Base-by-base conservation (phyloP, 805 yeast genomes). In the Cyberlindnera sargentensis region DNA sequence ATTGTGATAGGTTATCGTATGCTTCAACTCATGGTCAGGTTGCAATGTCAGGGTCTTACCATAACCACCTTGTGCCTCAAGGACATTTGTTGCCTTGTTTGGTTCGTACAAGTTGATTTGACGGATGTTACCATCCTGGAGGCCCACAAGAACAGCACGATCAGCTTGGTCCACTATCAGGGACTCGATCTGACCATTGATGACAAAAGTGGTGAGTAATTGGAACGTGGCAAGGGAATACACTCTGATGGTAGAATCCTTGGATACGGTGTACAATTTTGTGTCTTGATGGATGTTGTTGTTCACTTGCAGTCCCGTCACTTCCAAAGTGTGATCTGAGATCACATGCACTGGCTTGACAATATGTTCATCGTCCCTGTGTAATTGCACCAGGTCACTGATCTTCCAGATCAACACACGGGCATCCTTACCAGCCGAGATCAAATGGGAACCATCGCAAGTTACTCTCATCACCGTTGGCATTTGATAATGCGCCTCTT, bases 401-500 rank as follows among this genome's bases (percentile, higher is more conserved):
- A 82, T 65, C 48, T 74, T 76, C 95, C 95, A 90, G 4, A 84
- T 74, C 26, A 82, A 70, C 11, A 84, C 73, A 48, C 96, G 71
- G 1, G 95, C 79, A 66, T 91, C 99, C 35, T 71, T 72, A 51
- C 95, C 87, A n/a, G 83, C 86, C 4, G 90, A 75, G 6, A 84
- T 72, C 36, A 91, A 58, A 44, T 76, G 81, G 24, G 80, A 74
- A 2, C 82, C 83, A 56, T 88, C 84, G 9, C 64, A 49, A 1
- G 84, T 66, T 53, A 84, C 78, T 49, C 70, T 71, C 31, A 91
- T 60, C 30, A 70, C 71, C 0, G 82, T 72, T 6, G 88, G 73
- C 6, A 73, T 69, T 63, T 91, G 97, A 61, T 87, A 91, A 65
- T 91, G 98, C 1, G 87, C 82, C 40, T 85, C 90, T 56, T 78